Conservation (phyloP, 106 monocot genomes). For the Alisma plantagoaquatica region DNA sequence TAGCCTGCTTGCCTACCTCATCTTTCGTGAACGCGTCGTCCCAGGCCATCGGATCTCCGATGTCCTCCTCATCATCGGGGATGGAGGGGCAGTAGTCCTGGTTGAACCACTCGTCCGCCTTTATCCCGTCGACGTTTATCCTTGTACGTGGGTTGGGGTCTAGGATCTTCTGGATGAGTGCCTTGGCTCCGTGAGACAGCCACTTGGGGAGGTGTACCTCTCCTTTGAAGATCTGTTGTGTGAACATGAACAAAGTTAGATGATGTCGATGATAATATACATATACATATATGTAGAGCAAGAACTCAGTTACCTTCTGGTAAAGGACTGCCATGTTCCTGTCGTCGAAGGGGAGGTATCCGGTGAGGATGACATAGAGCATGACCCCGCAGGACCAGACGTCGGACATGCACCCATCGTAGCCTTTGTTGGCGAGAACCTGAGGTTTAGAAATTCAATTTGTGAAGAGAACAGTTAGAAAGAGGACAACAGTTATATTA, state of each 20-base stretch:
- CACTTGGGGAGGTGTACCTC: slow-evolving; percentile 59
- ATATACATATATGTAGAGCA: background rate
- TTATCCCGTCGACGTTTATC: slow-evolving; percentile 59
- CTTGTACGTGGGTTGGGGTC: slow-evolving; percentile 78
- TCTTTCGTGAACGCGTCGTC: slow-evolving; percentile 18
- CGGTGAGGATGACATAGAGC: slow-evolving; percentile 72
- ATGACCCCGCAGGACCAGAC: slow-evolving; percentile 98
- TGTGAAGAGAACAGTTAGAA: background rate
- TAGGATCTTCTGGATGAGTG: slow-evolving; percentile 62
- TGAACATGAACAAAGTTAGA: background rate
- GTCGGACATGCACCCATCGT: slow-evolving; percentile 85
- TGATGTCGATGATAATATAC: background rate
- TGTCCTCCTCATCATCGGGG: slow-evolving; percentile 67
- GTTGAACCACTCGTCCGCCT: slow-evolving; percentile 81
- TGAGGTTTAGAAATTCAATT: slow-evolving; percentile 6
- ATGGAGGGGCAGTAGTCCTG: slow-evolving; percentile 54
- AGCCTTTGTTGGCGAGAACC: slow-evolving; percentile 84
- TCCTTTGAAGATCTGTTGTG: slow-evolving; percentile 63
- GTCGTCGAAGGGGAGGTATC: slow-evolving; percentile 85
- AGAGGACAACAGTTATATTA: background rate
- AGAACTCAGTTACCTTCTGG: slow-evolving; percentile 50
- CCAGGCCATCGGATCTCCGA: slow-evolving; percentile 21
- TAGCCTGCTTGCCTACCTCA: slow-evolving; percentile 49
- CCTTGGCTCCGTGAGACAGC: slow-evolving; percentile 58
- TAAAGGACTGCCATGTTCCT: slow-evolving; percentile 88